phyloP scores from a whole-genome alignment of 495 filamentous ascomycete genomes.

The Penicillium verhagenii region DNA sequence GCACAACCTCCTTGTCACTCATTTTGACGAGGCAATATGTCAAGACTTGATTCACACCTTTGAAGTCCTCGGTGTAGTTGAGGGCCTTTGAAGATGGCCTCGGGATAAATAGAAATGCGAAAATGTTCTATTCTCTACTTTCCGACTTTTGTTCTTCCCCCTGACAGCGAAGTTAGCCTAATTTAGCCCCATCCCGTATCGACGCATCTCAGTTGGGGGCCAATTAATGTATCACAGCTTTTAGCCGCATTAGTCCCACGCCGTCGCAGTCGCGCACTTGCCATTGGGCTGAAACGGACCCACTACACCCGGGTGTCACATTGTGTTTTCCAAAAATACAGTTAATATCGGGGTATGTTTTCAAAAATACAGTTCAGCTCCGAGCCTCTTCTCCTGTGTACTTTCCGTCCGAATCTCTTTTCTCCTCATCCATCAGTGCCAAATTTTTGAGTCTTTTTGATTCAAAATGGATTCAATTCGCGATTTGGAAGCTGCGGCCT shows the following conservation, averaged over 20 bases:
- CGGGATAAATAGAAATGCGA: background rate
- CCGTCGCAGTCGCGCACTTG: background rate
- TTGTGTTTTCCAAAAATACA: background rate
- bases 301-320: background rate
- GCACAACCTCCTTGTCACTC: constrained; percentile 23
- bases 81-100: background rate
- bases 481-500: background rate
- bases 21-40: constrained; percentile 5
- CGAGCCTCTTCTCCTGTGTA: no score
- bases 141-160: background rate
- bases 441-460: background rate
- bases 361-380: background rate
- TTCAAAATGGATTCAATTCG: background rate
- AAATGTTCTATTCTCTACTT: background rate
- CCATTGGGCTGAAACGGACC: background rate
- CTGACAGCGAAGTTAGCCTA: background rate
- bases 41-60: background rate
- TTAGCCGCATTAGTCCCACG: background rate
- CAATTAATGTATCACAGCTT: background rate
- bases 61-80: background rate
- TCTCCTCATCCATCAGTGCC: background rate
- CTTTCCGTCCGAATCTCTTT: no score
- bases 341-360: background rate
- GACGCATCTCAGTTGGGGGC: background rate
- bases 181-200: background rate